Evolutionary conservation across 2,329 filamentous ascomycete genomes (phyloP), one percentile per base, ranked within the genome.

Genomic region (Trichoderma brevicompactum): DNA sequence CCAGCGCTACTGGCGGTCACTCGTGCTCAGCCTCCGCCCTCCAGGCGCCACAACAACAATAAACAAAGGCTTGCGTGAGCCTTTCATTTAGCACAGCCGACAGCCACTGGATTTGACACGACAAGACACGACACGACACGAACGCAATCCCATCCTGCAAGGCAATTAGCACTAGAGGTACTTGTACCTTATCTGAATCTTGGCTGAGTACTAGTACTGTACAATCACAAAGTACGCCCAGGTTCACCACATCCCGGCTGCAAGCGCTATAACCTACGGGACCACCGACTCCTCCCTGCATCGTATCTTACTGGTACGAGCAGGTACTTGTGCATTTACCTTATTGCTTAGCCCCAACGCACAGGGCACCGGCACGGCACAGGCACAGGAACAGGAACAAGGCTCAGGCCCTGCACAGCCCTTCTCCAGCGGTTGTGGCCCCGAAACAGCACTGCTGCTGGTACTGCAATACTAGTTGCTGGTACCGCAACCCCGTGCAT

Each of bases 31-130:
- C 23, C 23, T 28, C 23, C 23, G 23, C 23, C 23, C 23, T 28
- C 40, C 10, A 43, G 34, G 19, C 34, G n/a, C 49, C 15, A 3
- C 36, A 17, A 23, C 34, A 12, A 13, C n/a, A 13, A 19, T 43
- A 15, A 15, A 40, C 23, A 28, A 28, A 28, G 23, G 43, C 34
- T 28, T 43, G 59, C 48, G 10, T 40, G 60, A 36, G 40, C 64
- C 64, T 46, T 62, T 65, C 64, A 65, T 65, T 62, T 65, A 56
- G 64, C 64, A 36, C 61, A 56, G 44, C 61, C 59, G 59, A 53
- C 15, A 43, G 28, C 41, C 41, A 44, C 46, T 52, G 9, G 46
- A 32, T 43, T 17, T 44, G 58, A 50, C 41, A 36, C 32, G 10
- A 17, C 34, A 12, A 34, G 23, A 28, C 23, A 28, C 23, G 23